Evolutionary conservation across 768 basidiomycete species (phyloP).

Genomic region (Pilatotrama ljubarskyi): DNA sequence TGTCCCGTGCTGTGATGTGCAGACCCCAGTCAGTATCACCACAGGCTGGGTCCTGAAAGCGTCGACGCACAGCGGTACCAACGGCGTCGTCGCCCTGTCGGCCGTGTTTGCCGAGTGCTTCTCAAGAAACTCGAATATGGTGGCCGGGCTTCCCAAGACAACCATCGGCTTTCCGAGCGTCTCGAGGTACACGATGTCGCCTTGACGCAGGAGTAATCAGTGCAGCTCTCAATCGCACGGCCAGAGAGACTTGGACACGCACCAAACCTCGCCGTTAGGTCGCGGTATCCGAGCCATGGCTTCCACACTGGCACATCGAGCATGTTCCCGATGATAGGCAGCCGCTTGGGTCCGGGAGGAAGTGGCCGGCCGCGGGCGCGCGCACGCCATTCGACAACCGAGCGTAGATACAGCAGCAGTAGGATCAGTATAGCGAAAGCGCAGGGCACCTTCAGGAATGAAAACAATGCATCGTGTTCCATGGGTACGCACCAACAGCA

Average conservation of each 20-base stretch:
- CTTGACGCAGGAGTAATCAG: not conserved
- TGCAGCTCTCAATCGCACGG: too few species aligned
- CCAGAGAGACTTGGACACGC: not conserved
- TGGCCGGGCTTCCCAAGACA: conserved; percentile 14
- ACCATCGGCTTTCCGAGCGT: conserved; percentile 19
- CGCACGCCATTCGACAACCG: not conserved
- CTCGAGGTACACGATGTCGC: conserved; percentile 20
- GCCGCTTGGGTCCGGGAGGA: conserved; percentile 29
- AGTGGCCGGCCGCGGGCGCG: conserved; percentile 2
- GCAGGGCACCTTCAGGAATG: not conserved
- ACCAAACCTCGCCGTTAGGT: conserved; percentile 28
- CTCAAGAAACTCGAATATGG: conserved; percentile 24
- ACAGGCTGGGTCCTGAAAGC: not conserved
- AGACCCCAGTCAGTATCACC: not conserved
- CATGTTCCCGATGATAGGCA: conserved; percentile 27
- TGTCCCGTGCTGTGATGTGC: conserved; percentile 3
- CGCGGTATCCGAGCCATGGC: conserved; percentile 21
- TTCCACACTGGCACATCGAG: conserved; percentile 20
- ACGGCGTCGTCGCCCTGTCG: conserved; percentile 11
- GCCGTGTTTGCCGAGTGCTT: conserved; percentile 25
- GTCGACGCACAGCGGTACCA: conserved; percentile 5
- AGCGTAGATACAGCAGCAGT: not conserved
- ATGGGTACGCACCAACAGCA: too few species aligned
- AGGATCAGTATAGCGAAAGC: not conserved
- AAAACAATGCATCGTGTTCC: too few species aligned